Evolutionary conservation across 176 grass and related monocot genomes (phyloP), one percentile per base, ranked within the genome.

Genomic region (Bromus sterilis): DNA sequence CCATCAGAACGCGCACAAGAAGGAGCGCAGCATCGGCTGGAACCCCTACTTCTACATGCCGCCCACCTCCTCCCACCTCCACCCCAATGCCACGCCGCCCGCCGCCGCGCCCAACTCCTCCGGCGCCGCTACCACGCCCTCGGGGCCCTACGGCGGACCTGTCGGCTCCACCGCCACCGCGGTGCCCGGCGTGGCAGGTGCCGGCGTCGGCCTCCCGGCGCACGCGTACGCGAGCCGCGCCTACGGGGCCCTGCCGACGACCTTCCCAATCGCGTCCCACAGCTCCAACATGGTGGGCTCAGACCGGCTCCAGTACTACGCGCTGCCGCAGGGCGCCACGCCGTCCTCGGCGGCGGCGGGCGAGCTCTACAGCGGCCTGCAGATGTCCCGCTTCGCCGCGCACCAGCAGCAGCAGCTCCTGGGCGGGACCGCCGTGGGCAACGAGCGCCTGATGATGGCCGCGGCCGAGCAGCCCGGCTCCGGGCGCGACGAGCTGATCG

Each of bases 1-100:
- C 1, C 94, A 97, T 84, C 94, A 97, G 83, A 97, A 97, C 78
- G 94, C 94, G 12, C 94, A 97, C 91, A 97, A 97, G 89, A 97
- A 97, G 80, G 94, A 97, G 81, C 73, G 94, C 26, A 91, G 82
- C 89, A 86, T 89, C 51, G 91, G 94, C 4, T 94, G 91, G 91
- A 89, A 85, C 42, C 87, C 94, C 18, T 89, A 97, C 74, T 90
- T 94, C 78, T 97, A 97, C 89, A 82, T 87, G 67, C 33, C 86
- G 0, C 56, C 87, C 6, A 13, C 69, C 6, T 46, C 69, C 1
- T 30, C 67, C 28, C 76, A 35, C 60, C 35, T 11, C 11, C 62
- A 66, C 36, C 7, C 64, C 28, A 82, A 59, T 63, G 78, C 59
- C 3, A 28, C 75, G 5, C 3, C 56, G 30, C 8, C 72, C 20